Conservation (phyloP, 768 basidiomycete genomes). For the Trametopsis cervina region DNA sequence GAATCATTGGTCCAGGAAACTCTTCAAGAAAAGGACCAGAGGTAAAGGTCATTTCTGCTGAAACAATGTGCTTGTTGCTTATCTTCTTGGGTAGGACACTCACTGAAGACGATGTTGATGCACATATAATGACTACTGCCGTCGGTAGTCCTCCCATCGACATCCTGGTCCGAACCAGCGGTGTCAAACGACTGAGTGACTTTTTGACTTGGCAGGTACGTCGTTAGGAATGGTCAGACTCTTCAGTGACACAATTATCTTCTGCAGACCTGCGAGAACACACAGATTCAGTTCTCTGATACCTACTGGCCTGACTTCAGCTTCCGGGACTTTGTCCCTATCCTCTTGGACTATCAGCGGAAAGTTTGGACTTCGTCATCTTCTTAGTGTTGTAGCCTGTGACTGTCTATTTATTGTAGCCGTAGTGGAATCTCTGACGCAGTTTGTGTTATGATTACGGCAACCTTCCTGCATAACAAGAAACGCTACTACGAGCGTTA, state of each 20-base stretch:
- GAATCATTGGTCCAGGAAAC: conserved; percentile 40
- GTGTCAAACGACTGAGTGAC: conserved; percentile 83
- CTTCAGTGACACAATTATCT: too few relatives aligned
- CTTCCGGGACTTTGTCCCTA: conserved; percentile 76
- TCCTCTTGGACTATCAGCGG: conserved; percentile 83
- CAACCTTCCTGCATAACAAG: too few relatives aligned
- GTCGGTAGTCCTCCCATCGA: conserved; percentile 77
- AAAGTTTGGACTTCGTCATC: conserved; percentile 55
- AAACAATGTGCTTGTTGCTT: not conserved
- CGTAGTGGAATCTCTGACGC: too few relatives aligned
- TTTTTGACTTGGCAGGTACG: conserved; percentile 94
- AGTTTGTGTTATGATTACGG: too few relatives aligned
- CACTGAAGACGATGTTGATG: conserved; percentile 61
- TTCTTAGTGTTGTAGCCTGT: too few relatives aligned
- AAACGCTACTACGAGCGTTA: too few relatives aligned
- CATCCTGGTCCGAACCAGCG: conserved; percentile 85
- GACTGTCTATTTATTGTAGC: not conserved
- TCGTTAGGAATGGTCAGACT: too few relatives aligned
- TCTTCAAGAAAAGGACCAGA: conserved; percentile 23
- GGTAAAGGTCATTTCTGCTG: not conserved
- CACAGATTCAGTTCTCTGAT: conserved; percentile 80
- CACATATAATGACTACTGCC: conserved; percentile 56
- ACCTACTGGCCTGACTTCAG: conserved; percentile 95
- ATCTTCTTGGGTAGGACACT: conserved; percentile 34
- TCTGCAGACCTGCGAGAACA: conserved; percentile 72